Percentiles rank a stretch among this genome's conserved stretches.
These are phyloP conservation scores for Aspergillus indologenus DNA, from an alignment of 495 filamentous ascomycete species.

Conservation along the genomic window DNA sequence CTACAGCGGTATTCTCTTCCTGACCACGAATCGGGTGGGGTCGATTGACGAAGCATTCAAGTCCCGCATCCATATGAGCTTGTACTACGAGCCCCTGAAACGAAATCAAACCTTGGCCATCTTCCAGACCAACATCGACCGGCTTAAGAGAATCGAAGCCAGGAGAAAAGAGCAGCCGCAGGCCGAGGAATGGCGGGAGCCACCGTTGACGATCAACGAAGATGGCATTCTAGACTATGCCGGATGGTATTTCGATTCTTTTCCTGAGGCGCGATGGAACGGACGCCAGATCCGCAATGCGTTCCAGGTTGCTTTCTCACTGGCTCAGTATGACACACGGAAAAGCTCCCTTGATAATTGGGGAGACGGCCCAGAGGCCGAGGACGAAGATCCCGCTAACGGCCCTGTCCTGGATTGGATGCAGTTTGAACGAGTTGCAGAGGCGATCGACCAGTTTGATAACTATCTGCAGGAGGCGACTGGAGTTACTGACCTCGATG, in stretches of 20 bases:
- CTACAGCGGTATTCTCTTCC: constrained; percentile 55
- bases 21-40: constrained; percentile 52
- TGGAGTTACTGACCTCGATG: neutral
- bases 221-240: neutral
- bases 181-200: neutral
- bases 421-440: neutral
- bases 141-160: no score
- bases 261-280: neutral
- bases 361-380: neutral
- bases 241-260: neutral
- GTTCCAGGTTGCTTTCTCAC: neutral
- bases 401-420: neutral
- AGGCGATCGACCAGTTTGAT: constrained; percentile 2
- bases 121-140: neutral
- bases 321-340: neutral
- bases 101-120: neutral
- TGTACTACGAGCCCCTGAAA: constrained; percentile 12
- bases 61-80: constrained; percentile 46
- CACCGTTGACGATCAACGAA: neutral
- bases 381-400: neutral
- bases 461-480: neutral
- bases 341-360: neutral
- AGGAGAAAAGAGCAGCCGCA: no score
- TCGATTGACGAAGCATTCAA: constrained; percentile 50
- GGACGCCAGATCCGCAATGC: constrained; percentile 1